Conservation (phyloP, 192 early-diverging fungal genomes). For the Coemansia sp. region DNA sequence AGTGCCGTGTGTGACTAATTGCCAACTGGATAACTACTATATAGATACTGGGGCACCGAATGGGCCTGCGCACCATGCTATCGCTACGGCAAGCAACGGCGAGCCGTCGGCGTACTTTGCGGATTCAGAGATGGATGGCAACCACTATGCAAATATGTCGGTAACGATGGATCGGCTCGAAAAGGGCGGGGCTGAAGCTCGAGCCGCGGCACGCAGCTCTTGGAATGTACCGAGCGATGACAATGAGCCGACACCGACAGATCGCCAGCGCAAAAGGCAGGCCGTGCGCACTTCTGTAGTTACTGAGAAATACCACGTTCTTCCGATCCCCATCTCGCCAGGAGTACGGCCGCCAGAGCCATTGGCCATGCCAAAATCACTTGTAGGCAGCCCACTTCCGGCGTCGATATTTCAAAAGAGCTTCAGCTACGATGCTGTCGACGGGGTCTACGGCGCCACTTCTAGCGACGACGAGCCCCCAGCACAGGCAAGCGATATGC, state of each 20-base stretch:
- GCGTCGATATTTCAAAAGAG: conserved; percentile 34
- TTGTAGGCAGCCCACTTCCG: conserved; percentile 26
- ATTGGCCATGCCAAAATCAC: background rate
- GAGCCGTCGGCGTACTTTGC: conserved; percentile 35
- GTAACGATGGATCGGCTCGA: background rate
- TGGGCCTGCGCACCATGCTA: background rate
- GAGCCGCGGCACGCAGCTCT: conserved; percentile 25
- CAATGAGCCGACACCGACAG: background rate
- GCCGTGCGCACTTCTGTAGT: conserved; percentile 27
- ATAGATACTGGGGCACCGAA: background rate
- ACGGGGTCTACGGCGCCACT: conserved; percentile 27
- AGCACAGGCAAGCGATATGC: background rate
- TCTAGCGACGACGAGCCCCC: conserved; percentile 30
- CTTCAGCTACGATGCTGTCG: conserved; percentile 11
- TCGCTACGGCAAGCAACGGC: conserved; percentile 15
- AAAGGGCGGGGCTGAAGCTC: background rate
- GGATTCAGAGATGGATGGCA: conserved; percentile 45
- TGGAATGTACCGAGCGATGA: conserved; percentile 45
- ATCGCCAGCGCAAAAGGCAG: conserved; percentile 42
- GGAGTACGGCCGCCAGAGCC: background rate
- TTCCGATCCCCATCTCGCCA: conserved; percentile 15
- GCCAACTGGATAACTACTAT: background rate
- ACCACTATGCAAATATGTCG: conserved; percentile 10
- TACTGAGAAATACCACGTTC: conserved; percentile 43
- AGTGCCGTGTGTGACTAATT: background rate